Evolutionary conservation across 1,284 basidiomycete species (phyloP).

Genomic region (Flammula alnicola): DNA sequence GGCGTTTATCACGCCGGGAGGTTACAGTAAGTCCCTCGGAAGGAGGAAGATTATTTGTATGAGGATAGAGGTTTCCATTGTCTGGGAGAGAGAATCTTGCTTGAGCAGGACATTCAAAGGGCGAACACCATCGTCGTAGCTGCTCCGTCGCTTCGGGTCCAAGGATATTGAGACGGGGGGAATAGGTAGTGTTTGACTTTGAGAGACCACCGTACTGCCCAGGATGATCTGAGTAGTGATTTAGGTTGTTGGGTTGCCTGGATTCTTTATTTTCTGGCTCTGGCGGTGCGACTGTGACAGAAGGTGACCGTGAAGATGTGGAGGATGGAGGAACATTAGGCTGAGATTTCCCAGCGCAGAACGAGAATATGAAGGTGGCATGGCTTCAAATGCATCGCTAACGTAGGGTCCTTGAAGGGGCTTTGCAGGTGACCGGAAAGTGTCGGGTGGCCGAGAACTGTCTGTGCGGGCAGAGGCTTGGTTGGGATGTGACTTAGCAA

Average conservation of each 20-base stretch:
- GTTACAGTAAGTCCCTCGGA: conserved; percentile 34
- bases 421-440: conserved; percentile 31
- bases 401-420: conserved; percentile 35
- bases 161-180: conserved; percentile 23
- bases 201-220: conserved; percentile 27
- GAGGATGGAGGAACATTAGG: conserved; percentile 15
- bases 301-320: conserved; percentile 35
- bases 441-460: conserved; percentile 19
- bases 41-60: conserved; percentile 12
- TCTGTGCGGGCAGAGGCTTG: conserved; percentile 17
- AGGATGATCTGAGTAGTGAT: conserved; percentile 13
- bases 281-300: conserved; percentile 46
- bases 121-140: conserved; percentile 62
- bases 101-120: conserved; percentile 51
- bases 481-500: conserved; percentile 19
- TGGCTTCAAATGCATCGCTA: conserved; percentile 39
- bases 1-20: conserved; percentile 44
- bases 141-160: conserved; percentile 50
- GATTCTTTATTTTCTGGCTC: conserved; percentile 18
- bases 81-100: conserved; percentile 25
- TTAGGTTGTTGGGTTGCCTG: conserved; percentile 14
- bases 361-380: conserved; percentile 20
- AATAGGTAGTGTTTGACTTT: conserved; percentile 40
- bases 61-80: conserved; percentile 14
- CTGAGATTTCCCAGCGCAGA: conserved; percentile 4